Percentiles rank a stretch among this genome's conserved stretches.
phyloP scores from a whole-genome alignment of 306 rosid genomes.

The Myrica gale region DNA sequence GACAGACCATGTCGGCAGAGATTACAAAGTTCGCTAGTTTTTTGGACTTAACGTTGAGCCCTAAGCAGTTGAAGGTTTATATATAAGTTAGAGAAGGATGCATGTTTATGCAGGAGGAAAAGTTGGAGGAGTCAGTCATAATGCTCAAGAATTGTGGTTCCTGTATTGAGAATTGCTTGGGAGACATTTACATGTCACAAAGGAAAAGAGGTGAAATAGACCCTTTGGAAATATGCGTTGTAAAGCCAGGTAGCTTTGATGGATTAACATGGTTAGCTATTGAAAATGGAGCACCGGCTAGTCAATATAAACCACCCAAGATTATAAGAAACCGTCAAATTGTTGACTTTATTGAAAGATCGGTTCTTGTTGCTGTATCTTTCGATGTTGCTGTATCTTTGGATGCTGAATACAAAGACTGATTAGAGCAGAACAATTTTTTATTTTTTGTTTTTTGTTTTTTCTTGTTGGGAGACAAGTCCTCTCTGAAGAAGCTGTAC shows the following conservation, averaged over 20 bases:
- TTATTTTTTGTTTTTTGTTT: no score
- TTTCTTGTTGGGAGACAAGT: background rate
- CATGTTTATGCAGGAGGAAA: constrained; percentile 32
- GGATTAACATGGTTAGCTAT: constrained; percentile 42
- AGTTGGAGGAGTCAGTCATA: constrained; percentile 31
- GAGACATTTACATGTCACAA: constrained; percentile 53
- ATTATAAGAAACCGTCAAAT: constrained; percentile 49
- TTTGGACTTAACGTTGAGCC: constrained; percentile 36
- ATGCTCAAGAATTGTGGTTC: constrained; percentile 38
- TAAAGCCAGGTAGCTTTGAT: constrained; percentile 52
- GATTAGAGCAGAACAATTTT: background rate
- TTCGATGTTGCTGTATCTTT: constrained; percentile 29
- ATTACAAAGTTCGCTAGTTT: constrained; percentile 54
- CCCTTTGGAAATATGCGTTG: constrained; percentile 34
- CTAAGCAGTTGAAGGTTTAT: constrained; percentile 49
- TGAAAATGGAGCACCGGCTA: constrained; percentile 54
- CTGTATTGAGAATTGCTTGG: constrained; percentile 50
- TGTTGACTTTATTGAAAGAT: constrained; percentile 39
- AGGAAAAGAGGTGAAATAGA: constrained; percentile 46
- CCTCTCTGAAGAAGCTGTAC: no score
- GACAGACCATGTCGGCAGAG: constrained; percentile 36
- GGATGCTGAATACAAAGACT: constrained; percentile 23
- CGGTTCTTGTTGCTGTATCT: constrained; percentile 24
- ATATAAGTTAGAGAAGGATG: constrained; percentile 45
- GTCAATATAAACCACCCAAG: constrained; percentile 70